A percentile compares a stretch with the other conserved stretches of the same genome.
Conservation (phyloP, 2,329 filamentous ascomycete species). For the Sporothrix mexicana region DNA sequence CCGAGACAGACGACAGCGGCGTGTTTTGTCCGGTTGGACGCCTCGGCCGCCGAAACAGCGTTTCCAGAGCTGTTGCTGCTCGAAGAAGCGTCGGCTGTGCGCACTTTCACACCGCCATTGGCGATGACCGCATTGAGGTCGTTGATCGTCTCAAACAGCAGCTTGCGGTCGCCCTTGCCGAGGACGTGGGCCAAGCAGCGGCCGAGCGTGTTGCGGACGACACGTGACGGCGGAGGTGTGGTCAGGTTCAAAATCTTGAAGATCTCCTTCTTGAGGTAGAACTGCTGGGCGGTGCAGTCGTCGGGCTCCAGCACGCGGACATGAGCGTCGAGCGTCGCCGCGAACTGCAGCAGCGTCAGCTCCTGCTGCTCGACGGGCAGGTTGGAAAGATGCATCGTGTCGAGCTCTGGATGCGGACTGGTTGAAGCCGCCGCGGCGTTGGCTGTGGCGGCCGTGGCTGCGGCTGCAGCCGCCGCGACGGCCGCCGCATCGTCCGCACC, state of each 20-base stretch:
- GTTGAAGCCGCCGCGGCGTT: conserved; percentile 46
- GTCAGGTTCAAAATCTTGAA: conserved; percentile 88
- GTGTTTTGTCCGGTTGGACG: conserved; percentile 73
- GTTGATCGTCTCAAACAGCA: conserved; percentile 93
- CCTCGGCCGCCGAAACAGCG: conserved; percentile 64
- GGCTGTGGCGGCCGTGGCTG: conserved; percentile 40
- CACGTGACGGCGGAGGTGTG: conserved; percentile 81
- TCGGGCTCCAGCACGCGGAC: conserved; percentile 75
- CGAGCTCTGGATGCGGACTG: conserved; percentile 74
- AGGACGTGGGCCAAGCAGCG: conserved; percentile 84
- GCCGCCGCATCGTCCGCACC: conserved; percentile 31
- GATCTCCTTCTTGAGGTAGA: conserved; percentile 90
- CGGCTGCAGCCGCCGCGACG: conserved; percentile 41
- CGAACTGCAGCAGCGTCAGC: conserved; percentile 88
- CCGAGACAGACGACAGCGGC: conserved; percentile 87
- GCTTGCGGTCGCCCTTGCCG: conserved; percentile 82
- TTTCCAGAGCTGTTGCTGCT: conserved; percentile 50
- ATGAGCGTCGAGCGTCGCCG: conserved; percentile 81
- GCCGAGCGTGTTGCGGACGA: conserved; percentile 88
- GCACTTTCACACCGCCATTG: conserved; percentile 75
- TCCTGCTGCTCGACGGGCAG: conserved; percentile 95
- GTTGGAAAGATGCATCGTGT: conserved; percentile 85
- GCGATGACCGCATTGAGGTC: conserved; percentile 73
- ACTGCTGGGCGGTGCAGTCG: conserved; percentile 85
- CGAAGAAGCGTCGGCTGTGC: conserved; percentile 66